Evolutionary conservation across 73 alveolate species (phyloP).

Genomic region (Paramecium caudatum): DNA sequence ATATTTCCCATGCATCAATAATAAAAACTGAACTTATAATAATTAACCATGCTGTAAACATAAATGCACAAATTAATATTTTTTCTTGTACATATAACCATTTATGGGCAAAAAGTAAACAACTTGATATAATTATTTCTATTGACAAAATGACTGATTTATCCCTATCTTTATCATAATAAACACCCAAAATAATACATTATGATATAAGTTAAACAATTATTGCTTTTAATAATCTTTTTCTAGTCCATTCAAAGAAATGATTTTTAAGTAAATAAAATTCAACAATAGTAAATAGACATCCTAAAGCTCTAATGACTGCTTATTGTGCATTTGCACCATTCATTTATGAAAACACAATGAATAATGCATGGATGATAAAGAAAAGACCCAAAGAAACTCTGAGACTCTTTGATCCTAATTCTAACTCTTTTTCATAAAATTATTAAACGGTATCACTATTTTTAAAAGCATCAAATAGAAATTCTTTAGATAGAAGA

Average conservation of each 20-base stretch:
- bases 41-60: conserved; percentile 53
- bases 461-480: conserved; percentile 25
- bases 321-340: background rate
- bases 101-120: conserved; percentile 20
- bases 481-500: background rate
- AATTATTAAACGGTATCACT: conserved; percentile 4
- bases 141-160: background rate
- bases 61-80: conserved; percentile 38
- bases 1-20: conserved; percentile 12
- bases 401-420: background rate
- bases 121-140: conserved; percentile 14
- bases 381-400: background rate
- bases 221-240: conserved; percentile 4
- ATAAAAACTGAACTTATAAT: conserved; percentile 9
- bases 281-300: background rate
- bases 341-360: background rate
- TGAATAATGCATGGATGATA: background rate
- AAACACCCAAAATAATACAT: conserved; percentile 24
- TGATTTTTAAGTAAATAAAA: background rate
- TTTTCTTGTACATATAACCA: conserved; percentile 53
- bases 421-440: conserved; percentile 17
- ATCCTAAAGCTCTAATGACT: conserved; percentile 45
- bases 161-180: conserved; percentile 18
- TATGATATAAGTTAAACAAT: background rate
- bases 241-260: conserved; percentile 61